A percentile compares a stretch with the other conserved stretches of the same genome.
Evolutionary conservation across 225 moss, liverwort and hornwort species (phyloP).

Genomic region (Bryum argenteum): DNA sequence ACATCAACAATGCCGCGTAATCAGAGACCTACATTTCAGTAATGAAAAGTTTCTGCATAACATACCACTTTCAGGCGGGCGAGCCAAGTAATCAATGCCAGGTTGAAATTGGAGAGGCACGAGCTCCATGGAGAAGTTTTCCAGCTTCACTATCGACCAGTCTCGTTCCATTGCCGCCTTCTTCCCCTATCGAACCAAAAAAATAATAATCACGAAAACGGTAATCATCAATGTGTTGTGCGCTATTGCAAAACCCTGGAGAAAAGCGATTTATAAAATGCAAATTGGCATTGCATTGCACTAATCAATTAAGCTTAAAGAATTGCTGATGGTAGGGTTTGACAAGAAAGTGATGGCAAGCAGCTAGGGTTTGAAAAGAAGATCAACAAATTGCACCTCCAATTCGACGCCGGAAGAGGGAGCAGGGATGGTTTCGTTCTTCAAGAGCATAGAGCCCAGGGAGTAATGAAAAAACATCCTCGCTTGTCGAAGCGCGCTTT

Average conservation of each 20-base stretch:
- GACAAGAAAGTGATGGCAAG: not conserved
- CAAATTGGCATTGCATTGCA: too few relatives aligned
- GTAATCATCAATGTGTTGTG: too few relatives aligned
- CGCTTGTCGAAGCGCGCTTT: slow-evolving; percentile 44
- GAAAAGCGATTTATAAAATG: too few relatives aligned
- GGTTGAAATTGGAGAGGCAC: slow-evolving; percentile 60
- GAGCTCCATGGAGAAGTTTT: slow-evolving; percentile 52
- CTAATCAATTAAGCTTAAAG: too few relatives aligned
- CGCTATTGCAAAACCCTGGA: too few relatives aligned
- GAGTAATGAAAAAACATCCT: slow-evolving; percentile 53
- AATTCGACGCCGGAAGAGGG: slow-evolving; percentile 45
- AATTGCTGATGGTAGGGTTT: slow-evolving; percentile 10
- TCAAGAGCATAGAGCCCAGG: slow-evolving; percentile 51
- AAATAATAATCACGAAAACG: not conserved
- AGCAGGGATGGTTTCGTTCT: slow-evolving; percentile 45
- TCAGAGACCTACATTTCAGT: not conserved
- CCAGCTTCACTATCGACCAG: slow-evolving; percentile 56
- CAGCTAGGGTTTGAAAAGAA: slow-evolving; percentile 17
- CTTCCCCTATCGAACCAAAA: slow-evolving; percentile 41
- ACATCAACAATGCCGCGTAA: not conserved
- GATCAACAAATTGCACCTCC: slow-evolving; percentile 34
- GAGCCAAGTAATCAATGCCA: slow-evolving; percentile 58
- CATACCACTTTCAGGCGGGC: slow-evolving; percentile 63
- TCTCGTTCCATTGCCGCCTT: slow-evolving; percentile 54
- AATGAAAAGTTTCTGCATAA: not conserved